These are phyloP conservation scores for Escallonia herrerae DNA, from an alignment of 129 eudicot species.

Conservation along the genomic window DNA sequence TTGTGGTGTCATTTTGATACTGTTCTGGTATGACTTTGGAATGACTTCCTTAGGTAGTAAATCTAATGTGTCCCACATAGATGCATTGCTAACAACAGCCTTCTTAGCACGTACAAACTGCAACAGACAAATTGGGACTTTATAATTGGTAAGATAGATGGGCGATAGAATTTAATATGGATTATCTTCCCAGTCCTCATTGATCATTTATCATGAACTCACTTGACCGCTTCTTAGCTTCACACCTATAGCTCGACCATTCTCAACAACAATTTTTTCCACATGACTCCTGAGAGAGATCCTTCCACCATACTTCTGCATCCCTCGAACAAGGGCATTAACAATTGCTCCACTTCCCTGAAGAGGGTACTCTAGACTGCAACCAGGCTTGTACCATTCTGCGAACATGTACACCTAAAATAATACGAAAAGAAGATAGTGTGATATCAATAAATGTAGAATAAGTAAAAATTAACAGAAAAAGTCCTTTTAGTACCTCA, in stretches of 20 bases:
- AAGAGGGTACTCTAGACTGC: constrained; percentile 82
- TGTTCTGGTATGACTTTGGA: constrained; percentile 60
- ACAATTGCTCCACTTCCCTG: constrained; percentile 89
- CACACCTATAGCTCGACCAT: constrained; percentile 90
- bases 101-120: constrained; percentile 90
- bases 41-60: constrained; percentile 63
- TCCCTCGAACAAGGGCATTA: constrained; percentile 84
- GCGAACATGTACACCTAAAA: constrained; percentile 93
- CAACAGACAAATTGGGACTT: neutral
- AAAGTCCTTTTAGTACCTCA: neutral
- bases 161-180: neutral
- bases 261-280: constrained; percentile 66
- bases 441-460: neutral
- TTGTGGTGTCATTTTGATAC: constrained; percentile 57
- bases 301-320: constrained; percentile 78
- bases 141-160: neutral
- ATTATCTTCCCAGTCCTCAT: neutral
- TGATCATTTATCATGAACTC: constrained; percentile 24
- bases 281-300: constrained; percentile 82
- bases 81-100: constrained; percentile 96
- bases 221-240: constrained; percentile 91
- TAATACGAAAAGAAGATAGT: neutral
- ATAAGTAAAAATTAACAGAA: neutral
- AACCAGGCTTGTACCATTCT: constrained; percentile 97
- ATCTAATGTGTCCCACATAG: constrained; percentile 94